Conservation (phyloP, 495 filamentous ascomycete genomes). For the Lindgomyces ingoldianus region DNA sequence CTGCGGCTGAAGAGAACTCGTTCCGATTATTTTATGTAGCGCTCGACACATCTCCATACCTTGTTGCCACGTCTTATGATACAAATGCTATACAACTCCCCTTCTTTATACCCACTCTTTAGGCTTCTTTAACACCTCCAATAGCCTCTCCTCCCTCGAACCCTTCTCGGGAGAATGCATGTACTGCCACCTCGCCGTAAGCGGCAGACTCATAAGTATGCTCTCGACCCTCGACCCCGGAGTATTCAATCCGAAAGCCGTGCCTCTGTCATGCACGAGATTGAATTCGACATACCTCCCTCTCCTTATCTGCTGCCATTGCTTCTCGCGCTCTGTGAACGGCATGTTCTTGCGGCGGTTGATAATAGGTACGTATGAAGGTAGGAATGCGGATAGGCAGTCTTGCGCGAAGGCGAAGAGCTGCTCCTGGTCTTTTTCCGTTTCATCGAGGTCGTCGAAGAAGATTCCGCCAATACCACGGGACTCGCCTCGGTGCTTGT, state of each 20-base stretch:
- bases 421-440: slow-evolving; percentile 83
- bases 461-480: slow-evolving; percentile 95
- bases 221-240: slow-evolving; percentile 91
- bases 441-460: slow-evolving; percentile 94
- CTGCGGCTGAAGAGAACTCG: too few species aligned
- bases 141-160: slow-evolving; percentile 70
- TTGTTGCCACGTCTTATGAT: background rate
- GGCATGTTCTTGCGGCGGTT: slow-evolving; percentile 86
- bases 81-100: slow-evolving; percentile 7
- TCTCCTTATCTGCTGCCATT: slow-evolving; percentile 93
- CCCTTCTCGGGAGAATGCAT: slow-evolving; percentile 82
- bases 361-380: slow-evolving; percentile 88
- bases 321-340: slow-evolving; percentile 79
- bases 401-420: slow-evolving; percentile 89
- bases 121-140: slow-evolving; percentile 82
- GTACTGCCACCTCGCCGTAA: slow-evolving; percentile 92
- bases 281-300: slow-evolving; percentile 99
- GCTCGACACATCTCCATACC: too few species aligned
- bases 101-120: slow-evolving; percentile 78
- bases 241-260: slow-evolving; percentile 90
- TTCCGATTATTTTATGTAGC: too few species aligned
- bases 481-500: slow-evolving; percentile 86
- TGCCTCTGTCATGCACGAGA: slow-evolving; percentile 94
- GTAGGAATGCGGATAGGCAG: slow-evolving; percentile 81
- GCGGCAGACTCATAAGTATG: slow-evolving; percentile 93